phyloP scores from a whole-genome alignment of 768 basidiomycete species.

The Calvatia gigantea region DNA sequence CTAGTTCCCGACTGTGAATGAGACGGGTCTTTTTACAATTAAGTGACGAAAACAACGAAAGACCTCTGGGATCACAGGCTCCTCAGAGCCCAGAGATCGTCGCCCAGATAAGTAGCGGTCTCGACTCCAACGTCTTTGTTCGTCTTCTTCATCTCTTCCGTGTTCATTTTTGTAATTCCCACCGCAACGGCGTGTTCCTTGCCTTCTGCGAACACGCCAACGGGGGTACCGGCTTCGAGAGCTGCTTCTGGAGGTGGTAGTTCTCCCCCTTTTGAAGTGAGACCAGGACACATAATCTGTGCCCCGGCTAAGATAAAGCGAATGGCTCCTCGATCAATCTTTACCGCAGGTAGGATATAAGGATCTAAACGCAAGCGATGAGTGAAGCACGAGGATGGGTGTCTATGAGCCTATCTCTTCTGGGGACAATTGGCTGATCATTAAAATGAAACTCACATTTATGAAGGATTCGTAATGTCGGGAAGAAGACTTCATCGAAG shows the following conservation, averaged over 20 bases:
- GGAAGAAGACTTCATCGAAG: slow-evolving; percentile 90
- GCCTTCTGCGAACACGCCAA: slow-evolving; percentile 95
- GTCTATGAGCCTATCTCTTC: slow-evolving; percentile 5
- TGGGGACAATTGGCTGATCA: not conserved
- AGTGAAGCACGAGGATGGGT: slow-evolving; percentile 8
- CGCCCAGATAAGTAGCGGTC: slow-evolving; percentile 80
- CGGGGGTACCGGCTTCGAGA: slow-evolving; percentile 67
- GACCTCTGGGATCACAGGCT: slow-evolving; percentile 40
- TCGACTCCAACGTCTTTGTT: slow-evolving; percentile 94
- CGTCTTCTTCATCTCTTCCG: slow-evolving; percentile 85
- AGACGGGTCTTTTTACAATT: not conserved
- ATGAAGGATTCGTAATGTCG: slow-evolving; percentile 86
- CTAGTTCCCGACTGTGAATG: not conserved
- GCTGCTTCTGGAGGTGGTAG: slow-evolving; percentile 72
- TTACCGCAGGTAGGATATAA: slow-evolving; percentile 81
- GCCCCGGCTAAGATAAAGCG: slow-evolving; percentile 93
- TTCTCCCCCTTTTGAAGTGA: slow-evolving; percentile 88
- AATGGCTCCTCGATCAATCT: slow-evolving; percentile 95
- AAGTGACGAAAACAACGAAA: not conserved
- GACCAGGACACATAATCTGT: slow-evolving; percentile 96
- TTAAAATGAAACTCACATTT: slow-evolving; percentile 61
- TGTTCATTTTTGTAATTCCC: slow-evolving; percentile 75
- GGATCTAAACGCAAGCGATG: slow-evolving; percentile 64
- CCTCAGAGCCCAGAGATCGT: slow-evolving; percentile 79
- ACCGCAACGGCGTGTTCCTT: slow-evolving; percentile 90